phyloP scores from a whole-genome alignment of 176 grass and related monocot species.

The Aegilops speltoides region DNA sequence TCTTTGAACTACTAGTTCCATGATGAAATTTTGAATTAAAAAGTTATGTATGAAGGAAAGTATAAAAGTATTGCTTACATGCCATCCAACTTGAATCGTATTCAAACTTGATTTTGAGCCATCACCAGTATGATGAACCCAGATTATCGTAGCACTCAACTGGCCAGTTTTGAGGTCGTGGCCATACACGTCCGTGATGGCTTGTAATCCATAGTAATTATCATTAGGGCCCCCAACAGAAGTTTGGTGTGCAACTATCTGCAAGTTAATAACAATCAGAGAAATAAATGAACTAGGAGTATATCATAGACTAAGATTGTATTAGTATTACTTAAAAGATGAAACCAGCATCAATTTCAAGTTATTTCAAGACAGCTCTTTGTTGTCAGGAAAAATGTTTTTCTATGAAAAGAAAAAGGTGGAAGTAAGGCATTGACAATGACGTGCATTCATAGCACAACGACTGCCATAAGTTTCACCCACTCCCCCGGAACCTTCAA shows the following conservation, averaged over 20 bases:
- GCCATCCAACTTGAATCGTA: background rate
- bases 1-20: background rate
- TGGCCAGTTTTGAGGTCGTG: background rate
- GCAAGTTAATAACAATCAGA: background rate
- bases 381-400: no score
- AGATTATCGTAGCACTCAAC: background rate
- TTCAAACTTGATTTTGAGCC: background rate
- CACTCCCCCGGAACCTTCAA: no score
- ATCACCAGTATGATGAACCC: background rate
- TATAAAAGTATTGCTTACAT: background rate
- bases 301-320: background rate
- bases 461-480: no score
- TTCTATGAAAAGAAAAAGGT: no score
- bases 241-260: background rate
- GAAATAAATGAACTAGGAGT: background rate
- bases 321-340: no score
- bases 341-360: background rate
- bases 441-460: no score
- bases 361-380: background rate
- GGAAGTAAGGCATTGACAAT: no score
- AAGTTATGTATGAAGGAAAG: no score
- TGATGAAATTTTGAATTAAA: background rate
- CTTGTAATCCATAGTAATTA: background rate
- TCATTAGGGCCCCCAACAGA: background rate
- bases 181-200: slow-evolving; percentile 6